Evolutionary conservation across 2,329 filamentous ascomycete genomes (phyloP).

Genomic region (Aspergillus brunneoviolaceus): DNA sequence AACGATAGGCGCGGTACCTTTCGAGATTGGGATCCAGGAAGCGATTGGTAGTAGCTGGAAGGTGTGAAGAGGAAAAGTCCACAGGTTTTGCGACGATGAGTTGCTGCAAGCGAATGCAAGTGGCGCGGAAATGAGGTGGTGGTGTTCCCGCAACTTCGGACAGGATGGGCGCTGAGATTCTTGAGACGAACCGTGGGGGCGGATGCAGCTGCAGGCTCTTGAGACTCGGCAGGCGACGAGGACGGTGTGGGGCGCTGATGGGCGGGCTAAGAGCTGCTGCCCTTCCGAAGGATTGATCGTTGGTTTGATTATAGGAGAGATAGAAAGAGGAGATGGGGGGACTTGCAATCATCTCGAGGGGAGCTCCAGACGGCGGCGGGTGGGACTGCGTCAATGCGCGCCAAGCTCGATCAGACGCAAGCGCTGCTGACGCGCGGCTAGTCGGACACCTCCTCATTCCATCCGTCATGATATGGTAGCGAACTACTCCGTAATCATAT

Average conservation of each 20-base stretch:
- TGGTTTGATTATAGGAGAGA: not conserved
- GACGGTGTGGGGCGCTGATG: not conserved
- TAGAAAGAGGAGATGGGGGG: constrained; percentile 1
- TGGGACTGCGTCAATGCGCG: constrained; percentile 6
- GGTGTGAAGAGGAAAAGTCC: too few species aligned
- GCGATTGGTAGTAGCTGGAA: not conserved
- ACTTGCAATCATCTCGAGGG: constrained; percentile 7
- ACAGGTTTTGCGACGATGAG: not conserved
- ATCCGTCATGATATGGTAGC: too few species aligned
- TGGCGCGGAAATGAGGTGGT: not conserved
- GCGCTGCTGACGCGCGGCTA: constrained; percentile 14
- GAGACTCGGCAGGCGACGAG: not conserved
- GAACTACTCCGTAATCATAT: too few species aligned
- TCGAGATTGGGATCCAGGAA: not conserved
- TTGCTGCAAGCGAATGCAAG: not conserved
- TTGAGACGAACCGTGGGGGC: not conserved
- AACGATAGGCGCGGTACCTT: constrained; percentile 18
- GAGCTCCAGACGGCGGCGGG: constrained; percentile 6
- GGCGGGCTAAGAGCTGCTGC: not conserved
- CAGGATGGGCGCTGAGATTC: not conserved
- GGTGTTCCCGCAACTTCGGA: not conserved
- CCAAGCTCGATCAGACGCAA: constrained; percentile 3
- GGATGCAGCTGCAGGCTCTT: not conserved
- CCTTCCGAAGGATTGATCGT: not conserved
- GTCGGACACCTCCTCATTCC: too few species aligned